Evolutionary conservation across 1,139 yeast genomes (phyloP).

Genomic region (Nakaseomyces bracarensis): DNA sequence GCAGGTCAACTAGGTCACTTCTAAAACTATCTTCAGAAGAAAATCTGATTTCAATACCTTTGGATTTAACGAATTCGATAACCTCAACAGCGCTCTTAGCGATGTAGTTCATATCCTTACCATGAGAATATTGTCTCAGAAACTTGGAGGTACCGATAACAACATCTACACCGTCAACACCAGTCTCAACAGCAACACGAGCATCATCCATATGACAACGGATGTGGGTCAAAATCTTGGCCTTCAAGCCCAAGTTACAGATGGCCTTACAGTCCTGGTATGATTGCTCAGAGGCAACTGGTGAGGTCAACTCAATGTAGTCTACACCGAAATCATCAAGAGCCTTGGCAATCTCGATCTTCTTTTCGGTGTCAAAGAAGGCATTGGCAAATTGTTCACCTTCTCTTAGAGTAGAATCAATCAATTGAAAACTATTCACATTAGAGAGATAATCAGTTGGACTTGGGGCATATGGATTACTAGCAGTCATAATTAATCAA

Average conservation of each 20-base stretch:
- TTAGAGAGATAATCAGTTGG: conserved; percentile 89
- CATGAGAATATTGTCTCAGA: conserved; percentile 89
- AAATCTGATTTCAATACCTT: conserved; percentile 94
- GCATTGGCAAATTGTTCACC: conserved; percentile 99
- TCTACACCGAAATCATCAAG: conserved; percentile 97
- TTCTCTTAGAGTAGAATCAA: conserved; percentile 93
- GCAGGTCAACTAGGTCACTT: conserved; percentile 88
- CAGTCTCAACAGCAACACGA: conserved; percentile 91
- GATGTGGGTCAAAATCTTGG: conserved; percentile 85
- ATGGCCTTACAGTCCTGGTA: conserved; percentile 94
- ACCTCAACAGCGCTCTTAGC: conserved; percentile 96
- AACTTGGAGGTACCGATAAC: conserved; percentile 97
- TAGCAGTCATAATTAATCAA: neutral
- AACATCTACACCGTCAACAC: conserved; percentile 98
- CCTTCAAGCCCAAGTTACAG: conserved; percentile 91
- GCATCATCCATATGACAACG: conserved; percentile 99
- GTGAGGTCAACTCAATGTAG: conserved; percentile 94
- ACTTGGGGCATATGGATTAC: conserved; percentile 80
- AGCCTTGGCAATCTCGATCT: conserved; percentile 96
- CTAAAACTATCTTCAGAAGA: conserved; percentile 97
- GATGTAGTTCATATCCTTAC: conserved; percentile 97
- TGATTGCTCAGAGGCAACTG: conserved; percentile 94
- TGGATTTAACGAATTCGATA: conserved; percentile 93
- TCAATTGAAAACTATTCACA: conserved; percentile 80
- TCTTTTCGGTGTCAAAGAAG: conserved; percentile 88